Evolutionary conservation across 805 yeast genomes (phyloP), one percentile per base, ranked within the genome.

Genomic region (Cyberlindnera subsufficiens): DNA sequence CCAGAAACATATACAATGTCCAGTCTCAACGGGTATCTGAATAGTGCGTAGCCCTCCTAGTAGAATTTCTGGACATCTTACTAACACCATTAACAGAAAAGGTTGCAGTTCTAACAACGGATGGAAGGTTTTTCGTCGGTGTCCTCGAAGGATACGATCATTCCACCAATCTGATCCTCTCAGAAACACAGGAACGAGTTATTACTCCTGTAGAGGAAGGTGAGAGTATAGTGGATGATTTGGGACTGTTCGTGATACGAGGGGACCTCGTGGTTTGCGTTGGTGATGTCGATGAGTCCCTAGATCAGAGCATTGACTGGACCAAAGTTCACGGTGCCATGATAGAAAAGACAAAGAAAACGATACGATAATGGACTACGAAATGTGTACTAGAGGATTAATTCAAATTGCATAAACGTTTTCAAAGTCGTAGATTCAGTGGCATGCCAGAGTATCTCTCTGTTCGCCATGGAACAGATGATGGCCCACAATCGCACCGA

Each of bases 401-500:
- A 14, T 19, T n/a, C 25, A 32, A 16, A 17, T n/a, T 11, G 31
- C n/a, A 30, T 22, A 13, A 31, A 15, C 32, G 14, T 7, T 11
- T 13, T 16, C 29, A 17, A n/a, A 17, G 9, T 20, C n/a, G 14
- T 27, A 35, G 17, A 4, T 8, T 42, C 42, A 57, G 37, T 56
- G 62, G 30, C 62, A 58, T 4, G 61, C 62, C 49, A 58, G 40
- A 4, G 58, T 34, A 10, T 54, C 57, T 20, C 47, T 50, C 16
- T 48, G 39, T 17, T 53, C 54, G 9, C 58, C 47, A 4, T 76
- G 75, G 82, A 87, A 86, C 10, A 76, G 30, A 53, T 71, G 78
- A 56, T 80, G 73, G 1, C 95, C 95, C 20, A 76, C 18, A n/a
- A 69, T 72, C 2, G 93, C 93, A 2, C 95, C 95, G 2, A 71